Percentiles rank a stretch among this genome's conserved stretches.
Evolutionary conservation across 257 asterid species (phyloP).

Genomic region (Solanum clarkiae): DNA sequence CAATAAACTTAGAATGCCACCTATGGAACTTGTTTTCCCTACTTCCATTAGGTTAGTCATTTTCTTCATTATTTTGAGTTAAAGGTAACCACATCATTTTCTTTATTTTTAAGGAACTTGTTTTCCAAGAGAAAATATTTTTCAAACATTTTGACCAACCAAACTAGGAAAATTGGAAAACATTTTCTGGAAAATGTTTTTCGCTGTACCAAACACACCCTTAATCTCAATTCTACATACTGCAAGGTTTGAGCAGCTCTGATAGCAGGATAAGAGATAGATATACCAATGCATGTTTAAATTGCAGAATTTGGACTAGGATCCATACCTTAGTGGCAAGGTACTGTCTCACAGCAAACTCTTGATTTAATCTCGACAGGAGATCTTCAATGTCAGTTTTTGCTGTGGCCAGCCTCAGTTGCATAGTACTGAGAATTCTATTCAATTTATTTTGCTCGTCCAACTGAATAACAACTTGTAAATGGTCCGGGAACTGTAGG

Average conservation of each 20-base stretch:
- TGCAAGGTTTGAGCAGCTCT: not conserved
- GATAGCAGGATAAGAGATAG: not conserved
- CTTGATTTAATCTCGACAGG: slow-evolving; percentile 40
- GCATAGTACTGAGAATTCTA: slow-evolving; percentile 26
- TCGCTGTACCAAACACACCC: not conserved
- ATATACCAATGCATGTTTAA: not conserved
- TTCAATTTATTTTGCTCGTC: slow-evolving; percentile 34
- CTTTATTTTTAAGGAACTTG: not conserved
- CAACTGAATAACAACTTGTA: slow-evolving; percentile 21
- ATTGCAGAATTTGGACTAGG: not conserved
- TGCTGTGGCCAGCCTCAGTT: slow-evolving; percentile 30
- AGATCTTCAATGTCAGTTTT: slow-evolving; percentile 46
- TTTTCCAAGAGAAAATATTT: not conserved
- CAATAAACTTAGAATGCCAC: not conserved
- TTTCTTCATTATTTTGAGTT: not conserved
- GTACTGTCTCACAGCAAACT: slow-evolving; percentile 40
- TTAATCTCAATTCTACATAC: not conserved
- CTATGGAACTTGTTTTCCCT: not conserved
- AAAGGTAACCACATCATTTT: not conserved
- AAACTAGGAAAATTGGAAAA: not conserved
- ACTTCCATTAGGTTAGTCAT: not conserved
- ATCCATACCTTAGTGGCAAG: slow-evolving; percentile 43
- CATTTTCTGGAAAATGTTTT: not conserved
- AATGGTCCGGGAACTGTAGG: slow-evolving; percentile 12
- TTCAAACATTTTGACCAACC: not conserved